Base-by-base conservation (phyloP, 148 eudicot species). In the Simmondsia chinensis region DNA sequence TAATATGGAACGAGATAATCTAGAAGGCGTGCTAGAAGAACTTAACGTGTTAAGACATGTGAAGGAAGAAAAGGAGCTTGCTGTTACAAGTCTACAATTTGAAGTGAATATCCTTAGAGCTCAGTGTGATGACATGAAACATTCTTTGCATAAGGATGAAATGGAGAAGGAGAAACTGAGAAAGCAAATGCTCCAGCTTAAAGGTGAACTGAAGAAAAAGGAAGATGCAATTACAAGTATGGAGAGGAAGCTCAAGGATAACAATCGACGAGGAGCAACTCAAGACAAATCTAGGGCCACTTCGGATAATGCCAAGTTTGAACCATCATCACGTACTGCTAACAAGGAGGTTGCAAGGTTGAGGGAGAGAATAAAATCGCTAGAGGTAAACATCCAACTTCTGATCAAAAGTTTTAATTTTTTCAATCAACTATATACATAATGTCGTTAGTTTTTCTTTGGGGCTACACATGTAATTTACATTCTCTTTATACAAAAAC, bases 181-280 rank as follows among this genome's bases (percentile, higher is more conserved):
- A 63, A 79, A 63, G 52, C 80, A 72, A 45, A 70, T 76, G 16
- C 22, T 52, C 53, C 75, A 63, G 51, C 58, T 79, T 15, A 73
- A 74, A 54, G 54, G 45, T 43, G 85, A 84, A 32, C 30, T 89
- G 23, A 69, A 69, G 64, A 80, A 70, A 50, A 74, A 51, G 50
- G 95, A 82, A 46, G 94, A 79, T 49, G 61, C 67, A 16, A 60
- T 79, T 39, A 60, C 35, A 43, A 58, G 50, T 43, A 60, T 78
- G 29, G 87, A 89, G 71, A 81, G 73, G 64, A 79, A 78, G 64
- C 63, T 74, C 13, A 79, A 68, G 54, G 93, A 79, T 50, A 48
- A 35, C 15, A 60, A 25, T 48, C 57, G 61, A 13, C 57, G 55
- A 54, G 39, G 34, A 5, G 39, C 47, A 9, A 66, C n/a, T 56